Percentiles rank a stretch among this genome's conserved stretches.
These are phyloP conservation scores for Hypoxylon intermedium DNA, from an alignment of 495 filamentous ascomycete genomes.

Conservation along the genomic window DNA sequence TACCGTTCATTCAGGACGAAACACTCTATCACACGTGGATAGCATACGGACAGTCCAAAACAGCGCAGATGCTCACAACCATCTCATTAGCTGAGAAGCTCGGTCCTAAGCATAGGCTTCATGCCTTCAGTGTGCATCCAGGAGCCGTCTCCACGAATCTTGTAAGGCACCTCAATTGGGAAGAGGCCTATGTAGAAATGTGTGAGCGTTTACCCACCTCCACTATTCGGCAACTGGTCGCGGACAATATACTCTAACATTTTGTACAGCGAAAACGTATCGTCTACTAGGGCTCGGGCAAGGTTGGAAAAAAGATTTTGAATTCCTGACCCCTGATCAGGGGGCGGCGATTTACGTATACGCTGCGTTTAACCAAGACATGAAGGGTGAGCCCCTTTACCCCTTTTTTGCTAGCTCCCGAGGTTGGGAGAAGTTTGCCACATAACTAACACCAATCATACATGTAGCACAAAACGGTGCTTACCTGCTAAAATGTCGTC, in stretches of 20 bases:
- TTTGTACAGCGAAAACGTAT: conserved; percentile 1
- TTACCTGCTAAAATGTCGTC: conserved; percentile 49
- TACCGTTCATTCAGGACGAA: conserved; percentile 24
- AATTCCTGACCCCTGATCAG: conserved; percentile 1
- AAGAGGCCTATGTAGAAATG: conserved; percentile 16
- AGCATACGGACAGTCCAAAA: conserved; percentile 58
- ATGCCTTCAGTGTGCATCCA: conserved; percentile 49
- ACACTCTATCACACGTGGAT: conserved; percentile 46
- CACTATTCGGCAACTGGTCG: background rate
- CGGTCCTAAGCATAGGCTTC: conserved; percentile 21
- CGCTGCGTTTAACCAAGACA: conserved; percentile 15
- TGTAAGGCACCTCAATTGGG: conserved; percentile 33
- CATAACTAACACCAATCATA: conserved; percentile 1
- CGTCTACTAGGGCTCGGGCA: conserved; percentile 7
- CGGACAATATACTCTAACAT: background rate
- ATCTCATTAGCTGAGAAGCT: conserved; percentile 48
- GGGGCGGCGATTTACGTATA: conserved; percentile 26
- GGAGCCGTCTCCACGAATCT: conserved; percentile 43
- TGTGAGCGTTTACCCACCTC: background rate
- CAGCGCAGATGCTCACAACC: conserved; percentile 57
- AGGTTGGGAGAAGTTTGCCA: too few relatives aligned
- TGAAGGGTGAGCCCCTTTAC: conserved; percentile 5
- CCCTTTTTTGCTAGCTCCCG: background rate
- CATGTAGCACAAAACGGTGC: conserved; percentile 49
- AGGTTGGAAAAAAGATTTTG: conserved; percentile 14